Percentiles rank a stretch among this genome's conserved stretches.
Conservation (phyloP, 768 basidiomycete species). For the Pleurotus tuber-regium region DNA sequence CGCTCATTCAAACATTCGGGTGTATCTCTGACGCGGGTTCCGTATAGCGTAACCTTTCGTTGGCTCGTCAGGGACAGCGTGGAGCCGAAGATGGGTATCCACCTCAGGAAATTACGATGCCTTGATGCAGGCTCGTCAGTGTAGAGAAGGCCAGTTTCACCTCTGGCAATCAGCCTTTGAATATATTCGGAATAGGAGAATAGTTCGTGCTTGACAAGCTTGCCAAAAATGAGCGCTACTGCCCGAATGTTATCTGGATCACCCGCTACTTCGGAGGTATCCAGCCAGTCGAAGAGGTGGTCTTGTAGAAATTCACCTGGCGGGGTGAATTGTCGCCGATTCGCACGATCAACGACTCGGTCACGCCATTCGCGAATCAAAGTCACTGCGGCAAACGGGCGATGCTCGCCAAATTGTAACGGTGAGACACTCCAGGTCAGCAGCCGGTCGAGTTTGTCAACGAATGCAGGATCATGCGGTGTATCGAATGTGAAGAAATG, state of each 20-base stretch:
- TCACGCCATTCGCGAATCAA: slow-evolving; percentile 64
- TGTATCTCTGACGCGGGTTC: slow-evolving; percentile 63
- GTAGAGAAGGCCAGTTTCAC: slow-evolving; percentile 54
- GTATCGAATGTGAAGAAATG: slow-evolving; percentile 53
- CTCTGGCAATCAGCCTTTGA: slow-evolving; percentile 77
- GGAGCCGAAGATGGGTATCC: slow-evolving; percentile 66
- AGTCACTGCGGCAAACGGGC: slow-evolving; percentile 72
- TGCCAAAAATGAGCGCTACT: slow-evolving; percentile 69
- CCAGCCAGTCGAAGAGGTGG: slow-evolving; percentile 79
- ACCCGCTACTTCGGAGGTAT: slow-evolving; percentile 58
- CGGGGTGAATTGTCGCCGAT: slow-evolving; percentile 56
- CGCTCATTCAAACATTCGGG: slow-evolving; percentile 71
- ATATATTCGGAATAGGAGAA: slow-evolving; percentile 78
- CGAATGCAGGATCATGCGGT: slow-evolving; percentile 43
- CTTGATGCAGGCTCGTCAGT: slow-evolving; percentile 49
- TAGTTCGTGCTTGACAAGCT: slow-evolving; percentile 64
- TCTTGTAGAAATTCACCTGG: slow-evolving; percentile 71
- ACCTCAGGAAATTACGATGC: slow-evolving; percentile 67
- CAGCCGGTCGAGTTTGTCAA: slow-evolving; percentile 69
- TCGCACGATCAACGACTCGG: slow-evolving; percentile 59
- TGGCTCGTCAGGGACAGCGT: slow-evolving; percentile 63
- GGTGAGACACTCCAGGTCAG: slow-evolving; percentile 82
- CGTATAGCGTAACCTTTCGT: slow-evolving; percentile 67
- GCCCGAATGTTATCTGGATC: slow-evolving; percentile 52
- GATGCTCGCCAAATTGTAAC: slow-evolving; percentile 79